phyloP scores from a whole-genome alignment of 371 early-diverging fungal genomes.

The Mucor piriformis region DNA sequence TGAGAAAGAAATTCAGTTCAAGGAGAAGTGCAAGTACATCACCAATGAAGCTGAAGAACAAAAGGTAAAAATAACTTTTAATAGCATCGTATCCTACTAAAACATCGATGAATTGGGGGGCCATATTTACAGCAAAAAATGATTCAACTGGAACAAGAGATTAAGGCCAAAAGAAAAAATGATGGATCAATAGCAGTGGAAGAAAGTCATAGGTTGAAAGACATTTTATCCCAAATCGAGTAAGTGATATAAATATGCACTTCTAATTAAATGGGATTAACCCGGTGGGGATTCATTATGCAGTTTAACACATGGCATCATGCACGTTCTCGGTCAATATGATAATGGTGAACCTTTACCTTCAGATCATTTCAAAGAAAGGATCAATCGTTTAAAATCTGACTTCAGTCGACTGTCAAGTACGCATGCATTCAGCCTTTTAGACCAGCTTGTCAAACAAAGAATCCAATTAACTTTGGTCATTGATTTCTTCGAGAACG shows the following conservation, averaged over 20 bases:
- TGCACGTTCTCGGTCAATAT: not conserved
- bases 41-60: not conserved
- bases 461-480: not conserved
- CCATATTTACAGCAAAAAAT: not conserved
- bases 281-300: not conserved
- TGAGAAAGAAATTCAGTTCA: not conserved
- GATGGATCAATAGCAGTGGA: not conserved
- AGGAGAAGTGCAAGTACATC: not conserved
- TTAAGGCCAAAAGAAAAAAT: not conserved
- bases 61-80: not conserved
- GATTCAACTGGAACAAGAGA: constrained; percentile 4
- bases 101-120: not conserved
- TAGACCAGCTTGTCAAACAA: not conserved
- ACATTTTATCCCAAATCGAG: not conserved
- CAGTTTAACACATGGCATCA: constrained; percentile 14
- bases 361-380: not conserved
- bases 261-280: not conserved
- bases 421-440: not conserved
- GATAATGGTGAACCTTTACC: not conserved
- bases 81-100: too few species aligned
- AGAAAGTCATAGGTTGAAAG: not conserved
- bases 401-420: not conserved
- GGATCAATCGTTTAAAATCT: not conserved
- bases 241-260: not conserved
- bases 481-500: not conserved